Conservation (phyloP, 805 yeast genomes). For the Saturnispora mendoncae region DNA sequence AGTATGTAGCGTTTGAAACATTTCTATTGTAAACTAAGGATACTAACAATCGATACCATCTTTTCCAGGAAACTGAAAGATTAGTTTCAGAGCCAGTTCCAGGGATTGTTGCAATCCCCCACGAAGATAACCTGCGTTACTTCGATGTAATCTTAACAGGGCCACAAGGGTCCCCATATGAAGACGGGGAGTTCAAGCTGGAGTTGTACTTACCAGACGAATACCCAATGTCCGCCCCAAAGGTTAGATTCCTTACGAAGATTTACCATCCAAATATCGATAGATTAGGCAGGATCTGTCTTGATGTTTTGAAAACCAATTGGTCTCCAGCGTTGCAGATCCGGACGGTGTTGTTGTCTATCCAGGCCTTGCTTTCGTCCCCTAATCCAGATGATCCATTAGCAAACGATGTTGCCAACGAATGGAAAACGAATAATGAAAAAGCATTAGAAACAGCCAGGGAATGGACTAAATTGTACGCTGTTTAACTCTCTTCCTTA, state of each 20-base stretch:
- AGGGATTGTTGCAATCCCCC: conserved; percentile 88
- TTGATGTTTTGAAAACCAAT: conserved; percentile 93
- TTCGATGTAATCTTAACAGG: conserved; percentile 91
- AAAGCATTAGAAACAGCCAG: conserved; percentile 73
- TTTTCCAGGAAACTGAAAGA: conserved; percentile 79
- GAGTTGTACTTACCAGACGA: conserved; percentile 92
- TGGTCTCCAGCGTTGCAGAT: conserved; percentile 99
- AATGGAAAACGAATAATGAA: conserved; percentile 82
- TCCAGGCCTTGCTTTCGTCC: conserved; percentile 88
- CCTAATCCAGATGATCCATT: conserved; percentile 98
- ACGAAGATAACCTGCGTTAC: conserved; percentile 87
- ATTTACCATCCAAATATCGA: conserved; percentile 96
- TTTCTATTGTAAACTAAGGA: no score
- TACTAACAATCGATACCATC: no score
- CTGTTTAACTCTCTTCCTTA: conserved; percentile 25
- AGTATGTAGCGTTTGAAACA: no score
- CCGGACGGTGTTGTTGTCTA: conserved; percentile 80
- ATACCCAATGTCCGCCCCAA: conserved; percentile 96
- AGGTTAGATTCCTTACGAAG: conserved; percentile 87
- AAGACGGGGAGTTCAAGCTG: conserved; percentile 64
- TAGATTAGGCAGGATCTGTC: conserved; percentile 90
- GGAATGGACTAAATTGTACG: conserved; percentile 64
- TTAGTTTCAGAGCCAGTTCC: conserved; percentile 92
- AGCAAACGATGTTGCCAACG: conserved; percentile 96
- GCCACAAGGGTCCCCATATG: conserved; percentile 86